Evolutionary conservation across 1,284 basidiomycete species (phyloP), one percentile per base, ranked within the genome.

Genomic region (Takashimella tepidaria): DNA sequence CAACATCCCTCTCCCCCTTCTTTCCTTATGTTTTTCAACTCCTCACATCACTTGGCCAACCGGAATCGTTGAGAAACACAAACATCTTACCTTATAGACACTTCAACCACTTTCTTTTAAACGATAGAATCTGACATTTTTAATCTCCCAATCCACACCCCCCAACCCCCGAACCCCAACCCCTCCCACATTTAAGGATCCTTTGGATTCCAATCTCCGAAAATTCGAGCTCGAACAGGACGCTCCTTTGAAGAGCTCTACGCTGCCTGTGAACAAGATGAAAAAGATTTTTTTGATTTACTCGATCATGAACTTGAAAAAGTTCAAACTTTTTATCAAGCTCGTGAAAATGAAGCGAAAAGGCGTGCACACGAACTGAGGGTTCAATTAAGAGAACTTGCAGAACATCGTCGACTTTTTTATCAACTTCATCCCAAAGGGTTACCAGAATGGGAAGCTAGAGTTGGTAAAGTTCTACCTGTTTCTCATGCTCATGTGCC

Each of bases 251-350:
- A 71, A 4, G 70, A 73, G 41, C 59, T 76, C 37, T 74, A 75
- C 56, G 64, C 65, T 20, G 42, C 50, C 1, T 63, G 69, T 13
- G 63, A 68, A 53, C 79, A 83, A 0, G 77, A 81, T 37, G 85
- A 92, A 64, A 71, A 77, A 44, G 79, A 79, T 3, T 95, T 92
- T 75, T 88, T 95, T 60, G 79, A 83, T 5, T 79, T 83, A 40
- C 79, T 95, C 2, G 86, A 92, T 60, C 68, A 69, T 0, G 84
- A 95, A 69, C 76, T 93, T 0, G 83, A 85, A 51, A 90, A 95
- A 77, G 83, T 93, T 21, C 86, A 92, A 65, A 76, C 77, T 2
- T 98, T 98, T 72, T 97, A 89, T 68, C 67, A 81, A 6, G 82
- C 82, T 22, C 81, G 86, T 22, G 89, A 90, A 70, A 76, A 79